Evolutionary conservation across 257 asterid species (phyloP).

Genomic region (Oldenlandia corymbosa): DNA sequence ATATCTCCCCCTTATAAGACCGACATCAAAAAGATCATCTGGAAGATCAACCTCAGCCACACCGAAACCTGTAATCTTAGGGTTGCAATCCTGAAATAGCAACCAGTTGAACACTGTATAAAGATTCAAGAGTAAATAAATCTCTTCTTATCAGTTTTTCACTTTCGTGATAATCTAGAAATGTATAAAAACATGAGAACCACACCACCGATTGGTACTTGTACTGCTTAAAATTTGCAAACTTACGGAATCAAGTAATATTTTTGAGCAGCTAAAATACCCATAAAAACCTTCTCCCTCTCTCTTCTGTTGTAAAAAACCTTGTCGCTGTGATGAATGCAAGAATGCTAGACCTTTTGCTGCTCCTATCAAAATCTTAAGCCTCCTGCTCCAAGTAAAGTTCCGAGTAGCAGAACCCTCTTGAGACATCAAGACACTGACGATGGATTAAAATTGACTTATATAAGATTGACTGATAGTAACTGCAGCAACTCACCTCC

Average conservation of each 20-base stretch:
- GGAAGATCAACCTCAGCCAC: constrained; percentile 54
- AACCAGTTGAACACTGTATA: background rate
- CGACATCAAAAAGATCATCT: constrained; percentile 27
- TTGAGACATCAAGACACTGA: constrained; percentile 15
- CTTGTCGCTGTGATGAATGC: constrained; percentile 48
- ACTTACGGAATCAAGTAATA: constrained; percentile 66
- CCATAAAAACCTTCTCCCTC: constrained; percentile 25
- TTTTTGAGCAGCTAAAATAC: constrained; percentile 74
- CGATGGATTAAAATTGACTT: background rate
- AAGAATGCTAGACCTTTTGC: constrained; percentile 67
- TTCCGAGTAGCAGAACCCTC: constrained; percentile 68
- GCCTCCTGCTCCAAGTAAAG: constrained; percentile 58
- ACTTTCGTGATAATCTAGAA: no score
- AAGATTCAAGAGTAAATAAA: background rate
- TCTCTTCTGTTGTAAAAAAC: constrained; percentile 23
- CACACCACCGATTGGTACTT: background rate
- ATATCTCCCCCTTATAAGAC: constrained; percentile 48
- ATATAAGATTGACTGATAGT: background rate
- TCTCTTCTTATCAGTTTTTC: background rate
- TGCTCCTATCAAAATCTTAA: constrained; percentile 52
- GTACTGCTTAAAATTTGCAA: background rate
- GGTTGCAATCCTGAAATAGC: constrained; percentile 45
- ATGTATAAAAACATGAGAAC: background rate
- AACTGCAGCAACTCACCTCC: constrained; percentile 49
- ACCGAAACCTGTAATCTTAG: constrained; percentile 67